Conservation (phyloP, 768 basidiomycete genomes). For the Lenzites betulinus region DNA sequence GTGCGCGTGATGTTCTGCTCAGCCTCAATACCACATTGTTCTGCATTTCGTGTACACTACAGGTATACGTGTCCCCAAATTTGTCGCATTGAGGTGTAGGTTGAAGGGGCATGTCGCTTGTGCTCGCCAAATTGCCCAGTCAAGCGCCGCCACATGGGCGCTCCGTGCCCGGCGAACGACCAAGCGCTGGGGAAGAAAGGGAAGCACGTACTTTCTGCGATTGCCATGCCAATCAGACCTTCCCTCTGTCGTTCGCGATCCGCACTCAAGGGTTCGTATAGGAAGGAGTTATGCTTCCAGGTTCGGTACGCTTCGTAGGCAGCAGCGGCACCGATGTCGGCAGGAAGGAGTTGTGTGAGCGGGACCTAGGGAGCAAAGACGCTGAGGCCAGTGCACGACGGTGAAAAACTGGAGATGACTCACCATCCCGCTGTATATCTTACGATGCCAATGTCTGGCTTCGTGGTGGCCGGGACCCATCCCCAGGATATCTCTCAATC, state of each 20-base stretch:
- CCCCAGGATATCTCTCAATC: conserved; percentile 25
- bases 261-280: conserved; percentile 57
- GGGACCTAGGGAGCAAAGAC: conserved; percentile 43
- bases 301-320: conserved; percentile 76
- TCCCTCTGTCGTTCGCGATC: conserved; percentile 66
- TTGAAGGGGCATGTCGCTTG: too few species aligned
- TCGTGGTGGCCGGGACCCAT: conserved; percentile 58
- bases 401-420: conserved; percentile 23
- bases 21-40: too few species aligned
- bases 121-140: too few species aligned
- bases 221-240: conserved; percentile 64
- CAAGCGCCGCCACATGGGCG: background rate
- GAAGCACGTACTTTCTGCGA: conserved; percentile 60
- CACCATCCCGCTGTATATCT: conserved; percentile 65
- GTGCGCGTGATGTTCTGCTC: too few species aligned
- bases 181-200: background rate
- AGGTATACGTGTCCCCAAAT: too few species aligned
- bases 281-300: conserved; percentile 56
- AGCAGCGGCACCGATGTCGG: conserved; percentile 73
- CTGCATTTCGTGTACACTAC: too few species aligned
- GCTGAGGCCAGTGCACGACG: background rate
- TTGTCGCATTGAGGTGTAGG: too few species aligned
- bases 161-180: background rate
- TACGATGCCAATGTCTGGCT: conserved; percentile 65
- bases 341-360: conserved; percentile 50